These are phyloP conservation scores for Chloranthus sessilifolius DNA, from an alignment of 164 flowering plant genomes.

Conservation along the genomic window DNA sequence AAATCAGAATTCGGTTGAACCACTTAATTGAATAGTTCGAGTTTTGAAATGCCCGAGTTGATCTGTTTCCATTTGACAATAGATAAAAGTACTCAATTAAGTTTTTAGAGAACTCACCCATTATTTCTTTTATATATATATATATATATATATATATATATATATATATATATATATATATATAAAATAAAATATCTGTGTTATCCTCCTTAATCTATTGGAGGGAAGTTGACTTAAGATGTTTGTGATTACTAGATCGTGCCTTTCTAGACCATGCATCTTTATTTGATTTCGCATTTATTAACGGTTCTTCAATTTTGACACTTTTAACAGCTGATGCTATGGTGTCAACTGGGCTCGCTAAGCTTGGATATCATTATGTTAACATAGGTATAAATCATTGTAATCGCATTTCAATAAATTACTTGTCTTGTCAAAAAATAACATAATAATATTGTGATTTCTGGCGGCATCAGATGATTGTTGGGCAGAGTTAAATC, in stretches of 20 bases:
- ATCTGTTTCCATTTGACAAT: background rate
- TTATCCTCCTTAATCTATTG: background rate
- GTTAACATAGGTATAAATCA: slow-evolving; percentile 42
- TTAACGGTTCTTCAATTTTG: background rate
- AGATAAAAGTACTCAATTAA: no score
- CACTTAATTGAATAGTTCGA: background rate
- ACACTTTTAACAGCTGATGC: slow-evolving; percentile 53
- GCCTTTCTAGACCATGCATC: background rate
- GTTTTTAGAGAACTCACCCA: no score
- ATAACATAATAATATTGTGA: background rate
- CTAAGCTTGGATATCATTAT: slow-evolving; percentile 43
- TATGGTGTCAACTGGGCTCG: slow-evolving; percentile 51
- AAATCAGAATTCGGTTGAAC: background rate
- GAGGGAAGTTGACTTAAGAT: no score
- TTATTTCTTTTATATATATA: no score
- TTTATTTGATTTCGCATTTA: background rate
- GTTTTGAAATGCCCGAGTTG: background rate
- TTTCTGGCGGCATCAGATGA: slow-evolving; percentile 39
- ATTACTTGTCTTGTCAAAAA: slow-evolving; percentile 3
- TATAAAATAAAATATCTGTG: background rate
- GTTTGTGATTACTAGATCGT: background rate
- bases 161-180: background rate
- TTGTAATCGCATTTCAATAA: background rate
- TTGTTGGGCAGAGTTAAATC: slow-evolving; percentile 57
- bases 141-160: no score